phyloP scores from a whole-genome alignment of 2,329 filamentous ascomycete genomes.

The Neopestalotiopsis sp. region DNA sequence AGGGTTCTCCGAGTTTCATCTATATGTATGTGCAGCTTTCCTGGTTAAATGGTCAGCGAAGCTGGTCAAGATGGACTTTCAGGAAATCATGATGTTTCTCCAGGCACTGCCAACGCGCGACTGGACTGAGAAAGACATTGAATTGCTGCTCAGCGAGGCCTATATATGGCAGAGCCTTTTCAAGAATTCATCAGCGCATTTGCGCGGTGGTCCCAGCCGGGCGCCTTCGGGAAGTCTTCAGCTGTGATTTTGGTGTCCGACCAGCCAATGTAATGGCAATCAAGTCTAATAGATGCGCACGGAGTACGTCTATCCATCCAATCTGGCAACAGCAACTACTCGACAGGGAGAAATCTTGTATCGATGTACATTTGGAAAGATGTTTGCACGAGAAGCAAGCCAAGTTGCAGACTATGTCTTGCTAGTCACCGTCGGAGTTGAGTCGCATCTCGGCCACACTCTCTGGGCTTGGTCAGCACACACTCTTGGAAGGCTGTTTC shows the following conservation, averaged over 20 bases:
- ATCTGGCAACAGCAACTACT: not conserved
- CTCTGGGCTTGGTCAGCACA: too few relatives aligned
- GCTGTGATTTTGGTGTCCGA: conserved; percentile 25
- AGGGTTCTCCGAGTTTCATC: conserved; percentile 96
- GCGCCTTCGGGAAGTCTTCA: conserved; percentile 49
- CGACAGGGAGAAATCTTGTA: not conserved
- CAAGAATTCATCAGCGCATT: conserved; percentile 89
- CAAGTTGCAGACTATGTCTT: not conserved
- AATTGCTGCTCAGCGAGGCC: conserved; percentile 91
- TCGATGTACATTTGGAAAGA: not conserved
- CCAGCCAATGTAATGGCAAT: not conserved
- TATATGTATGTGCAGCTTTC: conserved; percentile 98
- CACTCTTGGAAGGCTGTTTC: too few relatives aligned
- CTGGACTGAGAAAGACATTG: conserved; percentile 99
- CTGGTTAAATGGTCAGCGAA: conserved; percentile 98
- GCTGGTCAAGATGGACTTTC: conserved; percentile 94
- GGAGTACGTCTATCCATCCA: not conserved
- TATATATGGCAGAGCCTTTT: conserved; percentile 99
- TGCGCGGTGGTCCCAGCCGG: conserved; percentile 61
- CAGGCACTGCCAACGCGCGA: conserved; percentile 90
- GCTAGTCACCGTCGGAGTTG: not conserved
- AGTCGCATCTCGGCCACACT: not conserved
- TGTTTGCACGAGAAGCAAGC: not conserved
- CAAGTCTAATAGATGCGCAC: not conserved
- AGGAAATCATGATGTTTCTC: conserved; percentile 99